Evolutionary conservation across 805 yeast genomes (phyloP).

Genomic region (Priceomyces melissophilus): DNA sequence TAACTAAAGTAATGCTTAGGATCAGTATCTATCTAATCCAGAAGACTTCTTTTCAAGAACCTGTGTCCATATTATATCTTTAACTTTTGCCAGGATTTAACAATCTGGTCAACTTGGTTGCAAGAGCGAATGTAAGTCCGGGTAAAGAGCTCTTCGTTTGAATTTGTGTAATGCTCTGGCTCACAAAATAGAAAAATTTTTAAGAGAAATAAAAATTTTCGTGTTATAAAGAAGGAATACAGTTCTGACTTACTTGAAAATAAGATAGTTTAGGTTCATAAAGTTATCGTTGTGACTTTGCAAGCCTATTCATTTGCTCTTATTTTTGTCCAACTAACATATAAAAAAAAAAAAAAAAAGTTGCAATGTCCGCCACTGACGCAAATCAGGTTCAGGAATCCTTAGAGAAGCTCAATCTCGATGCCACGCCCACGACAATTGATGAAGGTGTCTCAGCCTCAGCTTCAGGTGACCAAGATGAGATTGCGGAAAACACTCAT

Average conservation of each 20-base stretch:
- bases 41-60: too few relatives aligned
- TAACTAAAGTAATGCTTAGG: too few relatives aligned
- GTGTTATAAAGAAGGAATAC: constrained; percentile 1
- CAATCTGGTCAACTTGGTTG: too few relatives aligned
- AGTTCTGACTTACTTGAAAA: constrained; percentile 2
- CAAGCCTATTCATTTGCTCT: constrained; percentile 7
- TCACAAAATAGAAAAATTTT: constrained; percentile 8
- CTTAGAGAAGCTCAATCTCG: constrained; percentile 46
- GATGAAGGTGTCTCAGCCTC: constrained; percentile 25
- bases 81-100: too few relatives aligned
- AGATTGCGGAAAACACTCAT: constrained; percentile 29
- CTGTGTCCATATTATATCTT: too few relatives aligned
- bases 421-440: constrained; percentile 26
- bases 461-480: constrained; percentile 28
- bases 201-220: constrained; percentile 8
- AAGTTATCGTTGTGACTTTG: constrained; percentile 5
- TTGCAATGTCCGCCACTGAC: constrained; percentile 27
- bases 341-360: constrained; percentile 13
- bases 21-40: too few relatives aligned
- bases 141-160: background rate
- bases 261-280: constrained; percentile 2
- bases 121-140: background rate
- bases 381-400: constrained; percentile 45
- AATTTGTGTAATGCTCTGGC: constrained; percentile 9
- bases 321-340: constrained; percentile 8